Percentiles rank a stretch among this genome's conserved stretches.
These are phyloP conservation scores for Carex cristatella DNA, from an alignment of 176 grass and related monocot genomes.

Conservation along the genomic window DNA sequence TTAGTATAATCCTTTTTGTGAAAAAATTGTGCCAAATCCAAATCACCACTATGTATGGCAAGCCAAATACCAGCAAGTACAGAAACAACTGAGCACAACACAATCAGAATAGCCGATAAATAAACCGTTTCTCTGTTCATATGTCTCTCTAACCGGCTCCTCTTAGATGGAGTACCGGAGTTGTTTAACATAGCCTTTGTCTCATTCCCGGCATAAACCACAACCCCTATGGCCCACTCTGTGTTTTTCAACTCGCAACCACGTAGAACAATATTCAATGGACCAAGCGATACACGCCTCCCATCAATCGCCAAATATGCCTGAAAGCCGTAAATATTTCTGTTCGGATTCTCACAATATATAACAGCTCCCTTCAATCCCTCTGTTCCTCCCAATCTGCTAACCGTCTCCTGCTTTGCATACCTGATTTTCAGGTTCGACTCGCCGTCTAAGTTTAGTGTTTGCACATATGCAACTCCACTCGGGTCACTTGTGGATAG, in stretches of 20 bases:
- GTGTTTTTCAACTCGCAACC: conserved; percentile 97
- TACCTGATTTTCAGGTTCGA: conserved; percentile 92
- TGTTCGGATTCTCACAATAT: conserved; percentile 78
- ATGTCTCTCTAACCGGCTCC: conserved; percentile 62
- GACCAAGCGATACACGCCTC: conserved; percentile 50
- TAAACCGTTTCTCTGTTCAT: conserved; percentile 87
- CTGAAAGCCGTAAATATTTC: conserved; percentile 89
- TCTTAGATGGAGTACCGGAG: conserved; percentile 59
- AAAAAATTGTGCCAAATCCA: conserved; percentile 63
- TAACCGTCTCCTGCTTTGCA: conserved; percentile 72
- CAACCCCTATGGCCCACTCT: conserved; percentile 57
- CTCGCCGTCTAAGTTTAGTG: conserved; percentile 95
- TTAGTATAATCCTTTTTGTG: conserved; percentile 59
- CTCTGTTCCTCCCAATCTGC: conserved; percentile 18
- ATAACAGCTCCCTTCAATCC: conserved; percentile 57
- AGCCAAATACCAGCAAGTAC: conserved; percentile 60
- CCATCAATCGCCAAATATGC: conserved; percentile 49
- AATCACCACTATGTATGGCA: conserved; percentile 22
- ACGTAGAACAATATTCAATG: conserved; percentile 68
- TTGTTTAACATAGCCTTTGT: conserved; percentile 93
- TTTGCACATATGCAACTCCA: conserved; percentile 83
- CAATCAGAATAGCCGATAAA: conserved; percentile 54
- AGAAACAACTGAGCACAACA: conserved; percentile 46
- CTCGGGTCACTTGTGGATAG: conserved; percentile 78
- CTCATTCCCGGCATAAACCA: conserved; percentile 72